phyloP scores from a whole-genome alignment of 2,329 filamentous ascomycete species.

The Penicillium sp. region DNA sequence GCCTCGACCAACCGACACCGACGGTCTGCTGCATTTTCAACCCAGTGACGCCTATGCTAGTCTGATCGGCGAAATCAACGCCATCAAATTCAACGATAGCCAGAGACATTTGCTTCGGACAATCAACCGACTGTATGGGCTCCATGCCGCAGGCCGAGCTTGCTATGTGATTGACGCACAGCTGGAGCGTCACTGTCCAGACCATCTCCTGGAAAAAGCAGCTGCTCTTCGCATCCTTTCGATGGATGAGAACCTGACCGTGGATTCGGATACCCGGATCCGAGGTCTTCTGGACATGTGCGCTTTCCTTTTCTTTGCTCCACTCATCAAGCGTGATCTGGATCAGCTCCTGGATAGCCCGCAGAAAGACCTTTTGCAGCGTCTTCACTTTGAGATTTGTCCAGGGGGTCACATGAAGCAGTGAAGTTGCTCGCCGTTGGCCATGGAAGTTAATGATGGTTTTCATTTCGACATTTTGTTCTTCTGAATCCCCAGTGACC shows the following conservation, averaged over 20 bases:
- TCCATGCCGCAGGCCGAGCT: neutral
- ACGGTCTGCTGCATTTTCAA: neutral
- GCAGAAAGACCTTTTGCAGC: neutral
- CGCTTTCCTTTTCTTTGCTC: neutral
- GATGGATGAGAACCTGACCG: neutral
- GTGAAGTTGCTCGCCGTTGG: neutral
- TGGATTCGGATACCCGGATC: neutral
- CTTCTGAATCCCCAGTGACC: too few relatives aligned
- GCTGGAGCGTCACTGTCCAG: neutral
- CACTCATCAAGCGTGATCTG: neutral
- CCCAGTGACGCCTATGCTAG: neutral
- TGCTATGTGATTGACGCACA: neutral
- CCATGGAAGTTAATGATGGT: too few relatives aligned
- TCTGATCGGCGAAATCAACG: neutral
- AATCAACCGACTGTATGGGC: neutral
- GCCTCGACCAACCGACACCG: neutral
- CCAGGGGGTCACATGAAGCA: neutral
- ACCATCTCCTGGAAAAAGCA: neutral
- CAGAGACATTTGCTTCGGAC: neutral
- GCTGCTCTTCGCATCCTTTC: neutral
- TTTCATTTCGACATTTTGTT: neutral
- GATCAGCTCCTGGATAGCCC: neutral
- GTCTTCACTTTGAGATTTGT: neutral
- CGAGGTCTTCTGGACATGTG: neutral
- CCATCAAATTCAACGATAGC: neutral